Base-by-base conservation (phyloP, 2,329 filamentous ascomycete genomes). In the Ceratocystis alfenasii region DNA sequence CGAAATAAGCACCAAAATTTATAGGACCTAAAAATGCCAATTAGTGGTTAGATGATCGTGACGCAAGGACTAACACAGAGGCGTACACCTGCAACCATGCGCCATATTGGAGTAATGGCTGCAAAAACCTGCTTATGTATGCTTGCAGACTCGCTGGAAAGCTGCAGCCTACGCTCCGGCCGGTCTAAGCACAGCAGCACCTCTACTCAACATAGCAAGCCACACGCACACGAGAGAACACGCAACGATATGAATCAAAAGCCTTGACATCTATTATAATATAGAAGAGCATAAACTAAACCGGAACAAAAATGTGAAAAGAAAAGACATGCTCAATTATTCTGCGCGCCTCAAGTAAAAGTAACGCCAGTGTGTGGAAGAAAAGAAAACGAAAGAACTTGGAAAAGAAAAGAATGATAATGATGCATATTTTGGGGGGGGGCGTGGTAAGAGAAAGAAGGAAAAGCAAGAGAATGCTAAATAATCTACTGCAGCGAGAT, bases 281-380 rank as follows among this genome's bases (percentile, higher is more conserved):
- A 36, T 30, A 64, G 45, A 59, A 45, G 20, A 36, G 17, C 50
- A 25, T 5, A 57, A 57, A 33, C 12, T 17, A 57, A 57, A 10
- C 33, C 10, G 33, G 8, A 36, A 36, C 33, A 57, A 57, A 5
- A 36, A 57, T 7, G 33, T 28, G 50, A 28, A 60, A 60, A 65
- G n/a, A 59, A 20, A 61, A 62, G 20, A 63, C 60, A 63, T 57
- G 65, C 60, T 59, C 17, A 30, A 63, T 53, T 66, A 66, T 30
- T 33, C 25, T 30, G 53, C 17, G 53, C 53, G 17, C 53, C 28
- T n/a, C 2, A 57, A 30, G 33, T 17, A 57, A 30, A n/a, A 50
- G 46, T 57, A 57, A 12, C 53, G n/a, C 62, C 45, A 41, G 46
- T 44, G 62, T 30, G 30, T 8, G 48, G 46, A 28, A 44, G 28